A percentile compares a stretch with the other conserved stretches of the same genome.
These are phyloP conservation scores for Hippophae rhamnoides DNA, from an alignment of 306 rosid genomes.

Conservation along the genomic window DNA sequence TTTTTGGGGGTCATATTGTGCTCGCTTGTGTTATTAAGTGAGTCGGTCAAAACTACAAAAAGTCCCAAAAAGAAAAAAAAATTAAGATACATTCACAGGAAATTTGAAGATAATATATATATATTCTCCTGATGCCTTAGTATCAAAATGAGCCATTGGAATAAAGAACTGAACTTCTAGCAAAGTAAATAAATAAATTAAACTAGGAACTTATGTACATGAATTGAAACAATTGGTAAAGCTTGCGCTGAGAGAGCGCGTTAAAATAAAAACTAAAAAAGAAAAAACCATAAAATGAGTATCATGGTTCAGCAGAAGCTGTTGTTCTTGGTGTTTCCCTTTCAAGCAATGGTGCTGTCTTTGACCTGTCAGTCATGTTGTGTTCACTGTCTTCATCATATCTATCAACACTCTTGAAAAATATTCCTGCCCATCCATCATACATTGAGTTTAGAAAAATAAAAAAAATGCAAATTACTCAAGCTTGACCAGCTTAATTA, in stretches of 20 bases:
- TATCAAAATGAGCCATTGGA: no score
- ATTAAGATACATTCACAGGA: no score
- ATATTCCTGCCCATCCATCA: constrained; percentile 42
- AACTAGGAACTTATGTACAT: constrained; percentile 31
- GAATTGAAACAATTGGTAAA: not conserved
- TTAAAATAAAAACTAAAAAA: not conserved
- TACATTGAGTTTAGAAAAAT: not conserved
- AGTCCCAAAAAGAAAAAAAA: no score
- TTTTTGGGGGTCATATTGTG: no score
- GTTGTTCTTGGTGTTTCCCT: constrained; percentile 25
- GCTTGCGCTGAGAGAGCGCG: not conserved
- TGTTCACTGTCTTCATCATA: constrained; percentile 43
- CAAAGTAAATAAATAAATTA: not conserved
- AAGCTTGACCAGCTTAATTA: no score
- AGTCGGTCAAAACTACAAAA: no score
- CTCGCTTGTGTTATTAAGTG: no score
- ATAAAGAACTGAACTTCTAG: not conserved
- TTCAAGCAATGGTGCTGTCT: constrained; percentile 48
- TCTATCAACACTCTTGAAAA: constrained; percentile 49
- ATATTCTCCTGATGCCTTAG: not conserved
- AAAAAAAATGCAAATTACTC: not conserved
- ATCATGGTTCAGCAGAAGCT: constrained; percentile 26
- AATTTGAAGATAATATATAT: no score
- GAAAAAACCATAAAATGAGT: not conserved
- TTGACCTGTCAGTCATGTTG: constrained; percentile 24